Evolutionary conservation across 2,329 filamentous ascomycete genomes (phyloP), one percentile per base, ranked within the genome.

Genomic region (Xenoacremonium recifei): DNA sequence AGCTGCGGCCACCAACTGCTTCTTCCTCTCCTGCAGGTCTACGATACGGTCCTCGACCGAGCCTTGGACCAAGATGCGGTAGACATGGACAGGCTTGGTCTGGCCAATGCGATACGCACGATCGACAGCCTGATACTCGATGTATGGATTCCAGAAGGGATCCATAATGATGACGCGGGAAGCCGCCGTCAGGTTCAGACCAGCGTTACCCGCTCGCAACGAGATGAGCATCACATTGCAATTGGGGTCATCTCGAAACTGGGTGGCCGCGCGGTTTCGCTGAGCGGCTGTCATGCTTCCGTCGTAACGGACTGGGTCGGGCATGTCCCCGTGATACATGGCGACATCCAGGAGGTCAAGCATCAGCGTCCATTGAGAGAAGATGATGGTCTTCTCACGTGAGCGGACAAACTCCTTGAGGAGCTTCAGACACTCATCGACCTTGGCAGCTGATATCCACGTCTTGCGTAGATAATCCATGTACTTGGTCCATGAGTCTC

Each of bases 61-160:
- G 5, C 80, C 76, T 53, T 82, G 64, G 6, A 92, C 80, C 3
- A 96, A 69, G 18, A 96, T 78, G 4, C 89, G 84, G 61, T 96
- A 89, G 1, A 96, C 85, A 41, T 82, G 76, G 4, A 96, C 91
- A 6, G 82, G 70, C 4, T 76, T 75, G 51, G 75, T 69, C 67
- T 96, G 91, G 1, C 90, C 90, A 53, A 96, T 91, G 9, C 91
- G 85, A 64, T 96, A 86, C 3, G 90, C 88, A 17, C 91, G 85
- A 62, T 95, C 91, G 37, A 96, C 84, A 4, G 91, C 91, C 66
- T 96, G 91, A 65, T 90, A 89, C 67, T 96, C 91, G 36, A 95
- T 86, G 60, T 86, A 95, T 0, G 90, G 91, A 50, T 96, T 96
- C 89, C 89, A 96, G 69, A 95, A 95, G 0, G 90, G 90, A 60